These are phyloP conservation scores for Zygosaccharomyces sapae DNA, from an alignment of 1,139 yeast species.

Conservation along the genomic window DNA sequence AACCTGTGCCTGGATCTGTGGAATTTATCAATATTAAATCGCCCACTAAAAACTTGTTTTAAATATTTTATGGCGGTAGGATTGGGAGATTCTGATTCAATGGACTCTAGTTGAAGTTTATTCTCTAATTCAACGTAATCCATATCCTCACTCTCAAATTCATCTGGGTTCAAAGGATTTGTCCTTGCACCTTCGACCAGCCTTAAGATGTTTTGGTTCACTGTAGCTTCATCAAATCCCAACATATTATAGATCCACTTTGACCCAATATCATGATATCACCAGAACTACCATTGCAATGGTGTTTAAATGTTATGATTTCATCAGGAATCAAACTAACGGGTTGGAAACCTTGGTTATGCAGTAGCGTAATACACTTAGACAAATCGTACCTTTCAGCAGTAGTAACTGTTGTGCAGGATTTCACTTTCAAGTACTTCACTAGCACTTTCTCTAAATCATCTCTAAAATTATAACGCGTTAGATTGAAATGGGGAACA, in stretches of 20 bases:
- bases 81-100: constrained; percentile 7
- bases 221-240: constrained; percentile 59
- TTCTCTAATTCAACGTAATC: constrained; percentile 63
- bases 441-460: constrained; percentile 10
- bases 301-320: constrained; percentile 48
- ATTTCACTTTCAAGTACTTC: constrained; percentile 21
- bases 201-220: constrained; percentile 44
- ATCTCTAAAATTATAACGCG: constrained; percentile 6
- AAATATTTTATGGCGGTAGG: constrained; percentile 11
- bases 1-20: constrained; percentile 41
- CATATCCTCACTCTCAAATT: constrained; percentile 76
- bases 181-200: constrained; percentile 46
- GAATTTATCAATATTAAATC: constrained; percentile 67
- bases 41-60: constrained; percentile 45
- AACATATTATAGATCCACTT: constrained; percentile 75
- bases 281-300: constrained; percentile 33
- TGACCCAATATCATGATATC: constrained; percentile 59
- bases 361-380: constrained; percentile 40
- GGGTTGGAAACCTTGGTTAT: constrained; percentile 26
- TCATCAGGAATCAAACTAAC: constrained; percentile 60
- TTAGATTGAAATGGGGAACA: constrained; percentile 11
- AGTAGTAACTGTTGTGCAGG: constrained; percentile 63
- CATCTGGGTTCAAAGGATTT: constrained; percentile 42
- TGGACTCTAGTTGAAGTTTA: constrained; percentile 14
- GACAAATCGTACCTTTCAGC: constrained; percentile 64